Percentiles rank a stretch among this genome's conserved stretches.
Conservation (phyloP, 2,329 filamentous ascomycete genomes). For the Rosellinia necatrix region DNA sequence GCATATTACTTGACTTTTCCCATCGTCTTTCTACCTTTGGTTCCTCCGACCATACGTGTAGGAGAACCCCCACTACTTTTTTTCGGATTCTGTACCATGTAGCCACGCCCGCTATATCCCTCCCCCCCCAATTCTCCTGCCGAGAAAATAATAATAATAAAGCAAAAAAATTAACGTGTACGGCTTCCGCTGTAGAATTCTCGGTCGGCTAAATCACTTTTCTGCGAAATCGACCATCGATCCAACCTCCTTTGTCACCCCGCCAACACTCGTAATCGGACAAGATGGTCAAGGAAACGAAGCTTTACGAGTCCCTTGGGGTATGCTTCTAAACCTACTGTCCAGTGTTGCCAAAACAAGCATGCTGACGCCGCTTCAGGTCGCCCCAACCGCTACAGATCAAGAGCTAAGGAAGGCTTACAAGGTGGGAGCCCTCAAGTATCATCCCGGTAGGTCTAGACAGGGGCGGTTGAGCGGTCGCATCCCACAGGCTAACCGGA, state of each 20-base stretch:
- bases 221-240: background rate
- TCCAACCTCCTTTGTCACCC: background rate
- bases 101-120: background rate
- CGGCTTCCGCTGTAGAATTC: background rate
- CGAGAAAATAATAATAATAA: too few species aligned
- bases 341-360: slow-evolving; percentile 5
- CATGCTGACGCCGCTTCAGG: slow-evolving; percentile 53
- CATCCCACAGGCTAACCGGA: slow-evolving; percentile 2
- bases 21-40: slow-evolving; percentile 24
- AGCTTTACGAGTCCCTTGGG: slow-evolving; percentile 78
- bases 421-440: slow-evolving; percentile 81
- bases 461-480: background rate
- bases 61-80: slow-evolving; percentile 14
- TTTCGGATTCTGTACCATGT: background rate
- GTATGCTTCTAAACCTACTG: slow-evolving; percentile 53
- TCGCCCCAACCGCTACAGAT: slow-evolving; percentile 78
- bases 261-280: slow-evolving; percentile 3
- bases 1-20: slow-evolving; percentile 30
- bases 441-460: slow-evolving; percentile 72
- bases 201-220: background rate
- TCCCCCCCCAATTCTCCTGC: background rate
- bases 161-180: slow-evolving; percentile 3
- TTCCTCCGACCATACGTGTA: slow-evolving; percentile 6
- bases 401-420: slow-evolving; percentile 90
- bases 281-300: slow-evolving; percentile 79